These are phyloP conservation scores for Penicillium aurantiogriseum DNA, from an alignment of 2,329 filamentous ascomycete species.

Conservation along the genomic window DNA sequence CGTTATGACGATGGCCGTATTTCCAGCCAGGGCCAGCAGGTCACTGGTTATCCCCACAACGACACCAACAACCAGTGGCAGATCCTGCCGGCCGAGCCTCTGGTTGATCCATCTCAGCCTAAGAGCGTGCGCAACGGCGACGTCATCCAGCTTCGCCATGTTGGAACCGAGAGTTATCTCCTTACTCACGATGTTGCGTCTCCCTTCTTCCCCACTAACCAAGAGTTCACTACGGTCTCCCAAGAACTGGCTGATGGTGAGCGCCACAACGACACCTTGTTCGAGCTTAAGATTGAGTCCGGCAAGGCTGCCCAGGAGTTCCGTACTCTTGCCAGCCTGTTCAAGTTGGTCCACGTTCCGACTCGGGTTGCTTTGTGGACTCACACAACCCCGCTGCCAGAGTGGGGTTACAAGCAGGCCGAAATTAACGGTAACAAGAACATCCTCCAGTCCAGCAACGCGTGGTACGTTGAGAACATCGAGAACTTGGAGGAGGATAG, in stretches of 20 bases:
- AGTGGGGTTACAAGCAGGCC: constrained; percentile 96
- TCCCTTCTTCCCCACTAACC: constrained; percentile 93
- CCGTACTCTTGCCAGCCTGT: constrained; percentile 85
- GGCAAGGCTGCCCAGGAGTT: constrained; percentile 80
- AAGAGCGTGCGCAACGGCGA: constrained; percentile 78
- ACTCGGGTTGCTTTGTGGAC: constrained; percentile 99
- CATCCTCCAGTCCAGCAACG: constrained; percentile 79
- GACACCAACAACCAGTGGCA: constrained; percentile 99
- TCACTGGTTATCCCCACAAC: constrained; percentile 96
- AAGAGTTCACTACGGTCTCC: constrained; percentile 88
- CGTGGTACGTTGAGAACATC: constrained; percentile 92
- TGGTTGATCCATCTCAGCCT: constrained; percentile 55
- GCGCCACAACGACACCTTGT: constrained; percentile 84
- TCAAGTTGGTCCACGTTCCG: constrained; percentile 92
- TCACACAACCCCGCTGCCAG: constrained; percentile 87
- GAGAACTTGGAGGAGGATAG: constrained; percentile 72
- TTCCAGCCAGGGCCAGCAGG: constrained; percentile 95
- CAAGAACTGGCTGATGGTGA: constrained; percentile 69
- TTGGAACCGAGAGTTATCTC: constrained; percentile 81
- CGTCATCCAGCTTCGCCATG: constrained; percentile 78
- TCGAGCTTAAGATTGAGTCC: constrained; percentile 86
- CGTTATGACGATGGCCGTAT: constrained; percentile 97
- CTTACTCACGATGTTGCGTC: constrained; percentile 96
- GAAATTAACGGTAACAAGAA: constrained; percentile 99
- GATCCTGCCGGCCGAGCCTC: constrained; percentile 66